Conservation (phyloP, 1,284 basidiomycete species). For the Ceratobasidium sp. region DNA sequence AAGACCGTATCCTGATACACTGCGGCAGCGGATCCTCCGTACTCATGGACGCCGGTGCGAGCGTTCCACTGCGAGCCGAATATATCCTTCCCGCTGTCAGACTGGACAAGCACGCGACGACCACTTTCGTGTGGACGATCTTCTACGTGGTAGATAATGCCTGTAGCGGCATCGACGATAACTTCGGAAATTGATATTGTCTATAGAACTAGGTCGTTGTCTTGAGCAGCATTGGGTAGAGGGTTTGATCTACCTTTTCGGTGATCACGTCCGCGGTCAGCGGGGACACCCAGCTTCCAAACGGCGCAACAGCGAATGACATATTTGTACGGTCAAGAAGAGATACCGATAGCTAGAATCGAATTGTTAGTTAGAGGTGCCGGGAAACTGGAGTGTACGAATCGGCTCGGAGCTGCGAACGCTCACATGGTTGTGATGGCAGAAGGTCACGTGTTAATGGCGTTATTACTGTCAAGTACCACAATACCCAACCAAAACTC, state of each 20-base stretch:
- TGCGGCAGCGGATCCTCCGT: conserved; percentile 66
- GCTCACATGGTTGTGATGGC: background rate
- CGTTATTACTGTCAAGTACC: background rate
- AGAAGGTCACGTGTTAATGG: background rate
- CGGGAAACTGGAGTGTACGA: background rate
- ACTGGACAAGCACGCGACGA: conserved; percentile 68
- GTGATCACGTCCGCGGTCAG: conserved; percentile 68
- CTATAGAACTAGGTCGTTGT: conserved; percentile 50
- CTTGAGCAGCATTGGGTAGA: conserved; percentile 46
- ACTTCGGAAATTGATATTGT: conserved; percentile 62
- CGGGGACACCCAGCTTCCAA: conserved; percentile 71
- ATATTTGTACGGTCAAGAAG: background rate
- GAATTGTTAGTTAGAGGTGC: background rate
- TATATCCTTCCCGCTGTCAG: conserved; percentile 62
- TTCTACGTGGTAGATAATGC: conserved; percentile 71
- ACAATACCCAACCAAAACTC: background rate
- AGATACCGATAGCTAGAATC: background rate
- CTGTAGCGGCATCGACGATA: conserved; percentile 67
- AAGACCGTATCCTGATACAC: conserved; percentile 64
- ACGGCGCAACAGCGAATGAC: conserved; percentile 59
- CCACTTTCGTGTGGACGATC: conserved; percentile 71
- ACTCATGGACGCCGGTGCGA: conserved; percentile 70
- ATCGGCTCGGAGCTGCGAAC: background rate
- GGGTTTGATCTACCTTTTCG: conserved; percentile 59
- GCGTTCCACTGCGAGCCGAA: conserved; percentile 68